Base-by-base conservation (phyloP, 257 asterid species). In the Jaltomata sinuosa region DNA sequence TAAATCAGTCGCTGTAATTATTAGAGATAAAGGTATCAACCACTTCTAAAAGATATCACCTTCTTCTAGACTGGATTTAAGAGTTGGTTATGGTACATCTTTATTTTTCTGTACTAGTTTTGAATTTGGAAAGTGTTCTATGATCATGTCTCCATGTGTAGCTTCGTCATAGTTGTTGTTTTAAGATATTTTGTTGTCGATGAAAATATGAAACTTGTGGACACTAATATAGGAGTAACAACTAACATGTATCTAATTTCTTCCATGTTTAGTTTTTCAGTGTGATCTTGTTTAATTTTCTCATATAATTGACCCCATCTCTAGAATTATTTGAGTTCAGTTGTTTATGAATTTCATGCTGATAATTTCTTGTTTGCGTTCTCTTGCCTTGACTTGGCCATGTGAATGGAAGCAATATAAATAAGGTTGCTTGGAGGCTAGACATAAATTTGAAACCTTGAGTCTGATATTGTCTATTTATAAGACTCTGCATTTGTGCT, bases 1-100 rank as follows among this genome's bases (percentile, higher is more conserved):
- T 84, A 91, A 87, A 42, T 87, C 97, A 0, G 65, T 96, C 84
- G 97, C 98, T 45, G 8, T 7, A 38, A 38, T 38, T 38, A 38
- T 38, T 38, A 38, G 8, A 0, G 42, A 38, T 4, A 38, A 97
- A 98, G 19, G 1, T 38, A 38, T 38, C 42, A 8, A 38, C 42
- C 42, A 38, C 42, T 38, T 38, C 6, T 5, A 38, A 38, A 38
- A 38, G 9, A 38, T 4, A 38, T 4, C 6, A 8, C 8, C 42
- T 38, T 38, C 42, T 38, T 38, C 8, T 4, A 4, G 4, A 8
- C 42, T 38, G 42, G 8, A 38, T 38, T 38, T 38, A 3, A 38
- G 7, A 54, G 61, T 54, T 54, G 61, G 61, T 54, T 3, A 19
- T 54, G 27, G 25, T 19, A 54, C 61, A 22, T 53, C 61, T 53